phyloP scores from a whole-genome alignment of 2,329 filamentous ascomycete genomes.

The Phoma sp. region DNA sequence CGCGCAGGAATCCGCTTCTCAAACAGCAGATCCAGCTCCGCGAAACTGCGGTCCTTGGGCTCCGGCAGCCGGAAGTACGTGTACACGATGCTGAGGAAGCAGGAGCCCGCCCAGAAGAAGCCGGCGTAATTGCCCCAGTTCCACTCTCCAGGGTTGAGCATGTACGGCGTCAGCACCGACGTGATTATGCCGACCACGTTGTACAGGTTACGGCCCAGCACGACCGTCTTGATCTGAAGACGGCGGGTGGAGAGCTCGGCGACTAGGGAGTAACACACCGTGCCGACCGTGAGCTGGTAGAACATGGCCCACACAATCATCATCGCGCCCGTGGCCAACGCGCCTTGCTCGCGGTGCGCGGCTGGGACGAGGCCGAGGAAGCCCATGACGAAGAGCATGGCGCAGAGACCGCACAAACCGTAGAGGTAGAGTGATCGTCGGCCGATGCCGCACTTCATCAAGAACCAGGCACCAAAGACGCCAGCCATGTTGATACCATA shows the following conservation, averaged over 20 bases:
- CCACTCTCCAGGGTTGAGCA: conserved; percentile 88
- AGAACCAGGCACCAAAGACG: conserved; percentile 79
- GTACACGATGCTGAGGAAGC: conserved; percentile 81
- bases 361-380: conserved; percentile 78
- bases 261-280: conserved; percentile 88
- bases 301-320: conserved; percentile 65
- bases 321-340: conserved; percentile 81
- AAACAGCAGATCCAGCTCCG: conserved; percentile 85
- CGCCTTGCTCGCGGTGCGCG: conserved; percentile 63
- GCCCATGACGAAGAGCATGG: conserved; percentile 82
- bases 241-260: conserved; percentile 82
- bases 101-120: conserved; percentile 86
- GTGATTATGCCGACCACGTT: conserved; percentile 84
- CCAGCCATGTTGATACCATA: conserved; percentile 77
- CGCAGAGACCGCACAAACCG: conserved; percentile 71
- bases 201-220: conserved; percentile 77
- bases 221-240: conserved; percentile 89
- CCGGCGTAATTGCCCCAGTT: conserved; percentile 87
- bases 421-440: conserved; percentile 78
- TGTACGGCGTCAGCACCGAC: conserved; percentile 84
- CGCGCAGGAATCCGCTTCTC: conserved; percentile 74
- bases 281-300: conserved; percentile 87
- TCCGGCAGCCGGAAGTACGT: conserved; percentile 83
- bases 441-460: conserved; percentile 78
- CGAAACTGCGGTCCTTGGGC: conserved; percentile 79